Evolutionary conservation across 1,284 basidiomycete species (phyloP).

Genomic region (Boletus hoseneyae): DNA sequence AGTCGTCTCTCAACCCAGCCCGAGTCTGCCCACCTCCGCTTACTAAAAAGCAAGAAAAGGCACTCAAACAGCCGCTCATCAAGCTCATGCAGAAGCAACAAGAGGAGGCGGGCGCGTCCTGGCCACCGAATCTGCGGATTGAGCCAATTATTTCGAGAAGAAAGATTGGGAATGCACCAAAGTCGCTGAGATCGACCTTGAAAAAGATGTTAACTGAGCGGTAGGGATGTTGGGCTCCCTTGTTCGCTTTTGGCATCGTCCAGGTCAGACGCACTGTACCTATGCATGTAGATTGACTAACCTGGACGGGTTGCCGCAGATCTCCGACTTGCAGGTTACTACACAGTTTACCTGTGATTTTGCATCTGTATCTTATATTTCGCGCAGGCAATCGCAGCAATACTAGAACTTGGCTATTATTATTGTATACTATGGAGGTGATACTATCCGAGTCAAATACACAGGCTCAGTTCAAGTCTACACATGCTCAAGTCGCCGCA

Average conservation of each 20-base stretch:
- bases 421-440: not conserved
- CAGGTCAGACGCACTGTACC: slow-evolving; percentile 3
- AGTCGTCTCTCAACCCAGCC: slow-evolving; percentile 29
- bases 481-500: slow-evolving; percentile 6
- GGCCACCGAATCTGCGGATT: slow-evolving; percentile 44
- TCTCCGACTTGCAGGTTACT: not conserved
- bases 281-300: not conserved
- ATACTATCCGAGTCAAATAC: not conserved
- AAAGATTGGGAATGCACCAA: slow-evolving; percentile 36
- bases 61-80: slow-evolving; percentile 34
- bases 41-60: slow-evolving; percentile 33
- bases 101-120: slow-evolving; percentile 35
- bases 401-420: not conserved
- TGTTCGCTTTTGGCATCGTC: not conserved
- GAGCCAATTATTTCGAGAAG: slow-evolving; percentile 39
- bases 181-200: slow-evolving; percentile 35
- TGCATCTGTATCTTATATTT: not conserved
- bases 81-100: slow-evolving; percentile 40
- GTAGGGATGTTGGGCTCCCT: slow-evolving; percentile 8
- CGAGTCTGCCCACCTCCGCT: slow-evolving; percentile 26
- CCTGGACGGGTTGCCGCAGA: not conserved
- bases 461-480: not conserved
- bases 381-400: not conserved
- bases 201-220: slow-evolving; percentile 40
- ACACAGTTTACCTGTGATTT: not conserved